Percentiles rank a stretch among this genome's conserved stretches.
These are phyloP conservation scores for Ceratobasidium sp. DNA, from an alignment of 1,284 basidiomycete genomes.

Conservation along the genomic window DNA sequence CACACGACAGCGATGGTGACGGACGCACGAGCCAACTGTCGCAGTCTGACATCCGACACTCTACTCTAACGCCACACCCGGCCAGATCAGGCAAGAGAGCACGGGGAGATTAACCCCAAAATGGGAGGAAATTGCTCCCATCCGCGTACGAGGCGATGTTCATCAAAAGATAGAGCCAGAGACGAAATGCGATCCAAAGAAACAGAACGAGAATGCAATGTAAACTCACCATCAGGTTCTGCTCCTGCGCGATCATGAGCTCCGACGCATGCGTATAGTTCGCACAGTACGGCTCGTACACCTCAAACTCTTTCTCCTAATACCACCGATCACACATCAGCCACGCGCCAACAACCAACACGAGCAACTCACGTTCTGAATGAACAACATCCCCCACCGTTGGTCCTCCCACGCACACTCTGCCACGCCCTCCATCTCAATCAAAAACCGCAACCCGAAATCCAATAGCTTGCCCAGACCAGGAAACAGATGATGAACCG, in stretches of 20 bases:
- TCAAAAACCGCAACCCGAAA: constrained; percentile 96
- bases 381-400: constrained; percentile 87
- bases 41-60: no score
- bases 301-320: constrained; percentile 91
- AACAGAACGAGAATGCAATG: constrained; percentile 44
- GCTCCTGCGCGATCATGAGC: constrained; percentile 85
- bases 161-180: no score
- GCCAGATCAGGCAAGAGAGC: no score
- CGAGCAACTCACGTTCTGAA: constrained; percentile 73
- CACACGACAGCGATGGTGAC: no score
- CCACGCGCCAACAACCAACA: constrained; percentile 52
- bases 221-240: constrained; percentile 78
- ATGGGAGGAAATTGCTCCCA: no score
- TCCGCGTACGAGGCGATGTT: no score
- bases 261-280: constrained; percentile 92
- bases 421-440: constrained; percentile 88
- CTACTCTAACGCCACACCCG: no score
- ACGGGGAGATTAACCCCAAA: no score
- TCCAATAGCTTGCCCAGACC: constrained; percentile 96
- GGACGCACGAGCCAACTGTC: no score
- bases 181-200: constrained; percentile 3
- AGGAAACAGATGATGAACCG: constrained; percentile 94
- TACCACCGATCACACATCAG: not conserved
- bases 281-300: constrained; percentile 98
- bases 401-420: constrained; percentile 87